A percentile compares a stretch with the other conserved stretches of the same genome.
These are phyloP conservation scores for Metrosideros polymorpha DNA, from an alignment of 441 rosid genomes.

Conservation along the genomic window DNA sequence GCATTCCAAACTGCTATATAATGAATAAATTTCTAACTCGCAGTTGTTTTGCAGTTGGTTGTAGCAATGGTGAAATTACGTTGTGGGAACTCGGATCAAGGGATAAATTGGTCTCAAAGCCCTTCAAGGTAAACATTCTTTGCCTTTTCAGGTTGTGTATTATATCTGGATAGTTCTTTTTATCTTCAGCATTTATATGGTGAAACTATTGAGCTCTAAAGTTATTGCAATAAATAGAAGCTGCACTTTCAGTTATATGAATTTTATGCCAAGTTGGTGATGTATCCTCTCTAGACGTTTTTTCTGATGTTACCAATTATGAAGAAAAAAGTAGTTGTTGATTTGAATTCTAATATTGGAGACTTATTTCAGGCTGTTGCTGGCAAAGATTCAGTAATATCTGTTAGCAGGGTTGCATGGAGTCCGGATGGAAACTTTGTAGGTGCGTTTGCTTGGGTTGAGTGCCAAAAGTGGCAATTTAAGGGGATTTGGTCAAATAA, in stretches of 20 bases:
- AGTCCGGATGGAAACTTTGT: slow-evolving; percentile 79
- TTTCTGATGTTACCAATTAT: neutral
- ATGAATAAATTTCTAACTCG: slow-evolving; percentile 9
- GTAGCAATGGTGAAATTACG: slow-evolving; percentile 69
- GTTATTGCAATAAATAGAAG: neutral
- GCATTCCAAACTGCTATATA: neutral
- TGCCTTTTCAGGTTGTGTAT: slow-evolving; percentile 57
- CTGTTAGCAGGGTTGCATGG: slow-evolving; percentile 79
- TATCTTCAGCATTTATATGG: neutral
- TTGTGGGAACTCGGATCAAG: slow-evolving; percentile 67
- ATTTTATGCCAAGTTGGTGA: neutral
- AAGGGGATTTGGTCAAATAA: slow-evolving; percentile 5
- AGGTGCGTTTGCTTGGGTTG: slow-evolving; percentile 35
- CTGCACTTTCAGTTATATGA: neutral
- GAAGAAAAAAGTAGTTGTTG: neutral
- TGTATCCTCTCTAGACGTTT: neutral
- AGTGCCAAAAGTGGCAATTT: neutral
- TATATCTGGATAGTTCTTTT: neutral
- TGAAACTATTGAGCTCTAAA: neutral
- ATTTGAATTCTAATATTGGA: slow-evolving; percentile 4
- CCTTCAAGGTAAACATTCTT: slow-evolving; percentile 52
- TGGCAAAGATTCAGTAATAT: slow-evolving; percentile 40
- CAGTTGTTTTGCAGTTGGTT: slow-evolving; percentile 62
- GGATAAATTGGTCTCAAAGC: slow-evolving; percentile 61
- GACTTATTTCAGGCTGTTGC: slow-evolving; percentile 42